phyloP scores from a whole-genome alignment of 78 protist genomes.

The Polysphondylium violaceum region DNA sequence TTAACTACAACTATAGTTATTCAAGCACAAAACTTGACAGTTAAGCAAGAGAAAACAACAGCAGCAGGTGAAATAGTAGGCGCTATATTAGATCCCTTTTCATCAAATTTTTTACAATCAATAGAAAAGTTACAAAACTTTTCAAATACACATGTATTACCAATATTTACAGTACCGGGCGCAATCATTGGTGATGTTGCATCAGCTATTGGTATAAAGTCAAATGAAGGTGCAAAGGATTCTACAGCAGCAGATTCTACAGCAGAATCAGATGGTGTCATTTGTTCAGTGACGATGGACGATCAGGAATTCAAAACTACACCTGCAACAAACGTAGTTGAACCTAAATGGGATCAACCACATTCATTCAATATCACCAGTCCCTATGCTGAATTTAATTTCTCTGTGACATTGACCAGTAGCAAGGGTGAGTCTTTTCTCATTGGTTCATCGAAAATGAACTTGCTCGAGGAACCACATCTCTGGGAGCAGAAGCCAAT shows the following conservation, averaged over 20 bases:
- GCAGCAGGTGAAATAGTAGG: conserved; percentile 54
- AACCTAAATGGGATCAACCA: conserved; percentile 74
- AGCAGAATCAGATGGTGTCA: conserved; percentile 18
- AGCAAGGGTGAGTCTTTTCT: conserved; percentile 17
- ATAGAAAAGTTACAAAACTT: conserved; percentile 53
- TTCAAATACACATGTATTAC: conserved; percentile 40
- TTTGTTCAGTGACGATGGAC: conserved; percentile 4
- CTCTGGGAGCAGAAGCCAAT: conserved; percentile 76
- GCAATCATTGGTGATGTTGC: neutral
- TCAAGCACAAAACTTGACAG: conserved; percentile 62
- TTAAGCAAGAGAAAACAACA: conserved; percentile 41
- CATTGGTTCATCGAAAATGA: conserved; percentile 37
- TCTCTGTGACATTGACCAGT: conserved; percentile 9
- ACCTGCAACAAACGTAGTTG: conserved; percentile 1
- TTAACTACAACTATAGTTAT: conserved; percentile 15
- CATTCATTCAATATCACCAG: conserved; percentile 30
- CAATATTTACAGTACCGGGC: conserved; percentile 52
- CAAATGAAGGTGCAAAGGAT: neutral
- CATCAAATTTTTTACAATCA: conserved; percentile 33
- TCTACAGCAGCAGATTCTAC: neutral
- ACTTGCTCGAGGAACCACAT: conserved; percentile 37
- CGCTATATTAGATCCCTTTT: conserved; percentile 28
- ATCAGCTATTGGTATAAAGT: neutral
- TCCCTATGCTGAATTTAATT: conserved; percentile 32
- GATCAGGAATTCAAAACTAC: conserved; percentile 28